Evolutionary conservation across 768 basidiomycete genomes (phyloP), one percentile per base, ranked within the genome.

Genomic region (Suillus paluster): DNA sequence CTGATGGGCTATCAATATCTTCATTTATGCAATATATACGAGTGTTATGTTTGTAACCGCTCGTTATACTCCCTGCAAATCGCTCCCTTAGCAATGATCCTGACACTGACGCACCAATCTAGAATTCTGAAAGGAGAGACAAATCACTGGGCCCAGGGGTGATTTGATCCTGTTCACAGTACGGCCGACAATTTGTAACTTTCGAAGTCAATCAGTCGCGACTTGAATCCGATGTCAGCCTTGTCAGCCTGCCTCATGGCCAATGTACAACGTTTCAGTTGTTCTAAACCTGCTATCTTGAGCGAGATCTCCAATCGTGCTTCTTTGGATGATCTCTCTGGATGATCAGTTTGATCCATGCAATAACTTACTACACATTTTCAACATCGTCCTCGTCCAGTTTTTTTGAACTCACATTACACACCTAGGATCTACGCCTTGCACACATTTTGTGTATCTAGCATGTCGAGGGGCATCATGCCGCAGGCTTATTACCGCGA

Each of bases 1-100:
- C 84, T 85, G 84, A 85, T 73, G 75, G 73, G 71, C 60, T 50
- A 30, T 50, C 49, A 12, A 33, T 50, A 33, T 33, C 27, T 50
- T n/a, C 33, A 50, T 50, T 50, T 50, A 33, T 30, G 27, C 30
- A 33, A 6, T 50, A 50, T n/a, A n/a, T n/a, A 27, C 6, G 12
- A 33, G 30, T 30, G 30, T 6, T 11, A 33, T 33, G 6, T 50
- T 50, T 50, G 49, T 50, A 19, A 30, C 27, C 25, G 10, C 30
- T 30, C 25, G 7, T 10, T 36, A 34, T 36, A 3, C 36, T 36
- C 36, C 2, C 36, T 36, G 41, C 19, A 19, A 42, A 42, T n/a
- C n/a, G n/a, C 45, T 46, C 23, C 30, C 6, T 23, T 46, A 25
- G 17, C 49, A 30, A 10, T 42, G 27, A 5, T 30, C 27, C 27